Base-by-base conservation (phyloP, 1,284 basidiomycete species). In the Pseudozyma flocculosa region DNA sequence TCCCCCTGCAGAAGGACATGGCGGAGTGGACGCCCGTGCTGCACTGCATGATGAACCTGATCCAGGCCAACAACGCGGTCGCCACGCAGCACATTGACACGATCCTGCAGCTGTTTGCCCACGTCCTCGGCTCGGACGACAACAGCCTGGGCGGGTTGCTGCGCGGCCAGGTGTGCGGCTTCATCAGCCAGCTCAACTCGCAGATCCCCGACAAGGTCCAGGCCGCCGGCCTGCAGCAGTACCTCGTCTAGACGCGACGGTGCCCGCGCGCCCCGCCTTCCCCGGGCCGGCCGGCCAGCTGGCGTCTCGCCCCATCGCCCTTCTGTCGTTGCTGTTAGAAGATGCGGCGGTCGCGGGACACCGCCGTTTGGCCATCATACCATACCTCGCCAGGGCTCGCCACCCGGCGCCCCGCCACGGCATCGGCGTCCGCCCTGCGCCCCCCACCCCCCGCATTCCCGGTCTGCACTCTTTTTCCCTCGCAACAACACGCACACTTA, bases 1-100 rank as follows among this genome's bases (percentile, higher is more conserved):
- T 98, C 40, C 94, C 94, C 4, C 82, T 98, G 62, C 86, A 87
- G 77, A 87, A 90, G 76, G 93, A 97, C 80, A 85, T 84, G 71
- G 84, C 92, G 47, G 75, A 78, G 52, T 78, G 74, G 74, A 62
- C 72, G 39, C 88, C 93, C 0, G 87, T 93, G 42, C 94, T 95
- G 85, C 85, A 86, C 41, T 88, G 89, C 23, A 83, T 98, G 73
- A 92, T 98, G 85, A 83, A 87, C 64, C 82, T 98, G 45, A 92
- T 93, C 84, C 84, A 86, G 68, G 84, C 83, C 39, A 85, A 88
- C 76, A 85, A 90, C 34, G 75, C 81, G 13, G 82, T 84, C 37
- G 82, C 85, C 1, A 83, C 95, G 52, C 83, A 84, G 44, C 70
- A 89, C 80, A 83, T 96, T 74, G 91, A 95, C 77, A 84, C 84